A percentile compares a stretch with the other conserved stretches of the same genome.
Conservation (phyloP, 495 filamentous ascomycete species). For the Penicillium turbatum region DNA sequence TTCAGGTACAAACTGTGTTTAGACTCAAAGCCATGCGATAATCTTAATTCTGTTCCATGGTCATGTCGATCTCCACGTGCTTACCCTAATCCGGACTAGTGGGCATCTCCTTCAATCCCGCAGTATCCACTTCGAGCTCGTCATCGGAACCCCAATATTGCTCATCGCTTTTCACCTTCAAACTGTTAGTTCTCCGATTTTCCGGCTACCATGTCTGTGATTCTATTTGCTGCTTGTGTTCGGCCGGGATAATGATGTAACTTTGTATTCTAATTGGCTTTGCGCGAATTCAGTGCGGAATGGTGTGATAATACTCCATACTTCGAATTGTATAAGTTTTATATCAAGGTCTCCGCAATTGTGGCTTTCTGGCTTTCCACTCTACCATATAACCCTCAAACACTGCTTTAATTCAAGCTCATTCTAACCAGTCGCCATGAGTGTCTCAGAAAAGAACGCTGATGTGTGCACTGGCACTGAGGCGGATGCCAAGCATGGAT, state of each 20-base stretch:
- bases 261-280: too few species aligned
- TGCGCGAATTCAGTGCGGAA: too few species aligned
- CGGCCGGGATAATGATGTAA: not conserved
- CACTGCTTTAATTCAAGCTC: not conserved
- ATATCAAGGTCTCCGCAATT: too few species aligned
- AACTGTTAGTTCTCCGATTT: not conserved
- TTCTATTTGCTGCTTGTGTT: not conserved
- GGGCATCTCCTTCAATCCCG: too few species aligned
- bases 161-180: constrained; percentile 1
- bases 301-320: too few species aligned
- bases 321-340: too few species aligned
- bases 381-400: not conserved
- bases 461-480: not conserved
- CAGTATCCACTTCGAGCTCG: constrained; percentile 2
- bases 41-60: too few species aligned
- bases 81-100: too few species aligned
- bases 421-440: not conserved
- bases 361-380: too few species aligned
- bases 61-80: too few species aligned
- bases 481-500: not conserved
- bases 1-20: too few species aligned
- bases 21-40: too few species aligned
- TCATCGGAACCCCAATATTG: constrained; percentile 9
- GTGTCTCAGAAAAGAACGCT: not conserved
- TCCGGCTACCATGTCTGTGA: not conserved